A percentile compares a stretch with the other conserved stretches of the same genome.
These are phyloP conservation scores for Malassezia dermatis DNA, from an alignment of 1,284 basidiomycete species.

Conservation along the genomic window DNA sequence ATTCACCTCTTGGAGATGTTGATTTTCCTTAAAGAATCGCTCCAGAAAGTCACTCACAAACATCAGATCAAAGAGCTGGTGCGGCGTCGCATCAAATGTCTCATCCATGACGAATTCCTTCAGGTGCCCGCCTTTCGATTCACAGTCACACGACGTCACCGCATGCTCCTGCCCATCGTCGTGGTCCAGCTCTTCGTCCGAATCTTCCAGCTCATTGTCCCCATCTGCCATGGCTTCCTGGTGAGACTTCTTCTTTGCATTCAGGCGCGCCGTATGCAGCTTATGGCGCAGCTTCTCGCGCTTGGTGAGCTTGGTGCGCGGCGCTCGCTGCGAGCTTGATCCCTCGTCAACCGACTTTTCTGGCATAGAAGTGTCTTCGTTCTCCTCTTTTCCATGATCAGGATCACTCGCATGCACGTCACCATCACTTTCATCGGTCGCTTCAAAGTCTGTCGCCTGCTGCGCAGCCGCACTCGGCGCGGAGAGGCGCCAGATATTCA, in stretches of 20 bases:
- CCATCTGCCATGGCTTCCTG: conserved; percentile 10
- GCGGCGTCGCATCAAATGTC: conserved; percentile 75
- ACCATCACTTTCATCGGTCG: conserved; percentile 4
- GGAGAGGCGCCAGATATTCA: conserved; percentile 87
- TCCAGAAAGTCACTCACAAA: conserved; percentile 93
- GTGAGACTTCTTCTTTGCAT: conserved; percentile 25
- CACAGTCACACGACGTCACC: conserved; percentile 65
- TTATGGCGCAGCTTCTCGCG: conserved; percentile 25
- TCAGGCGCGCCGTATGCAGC: conserved; percentile 1
- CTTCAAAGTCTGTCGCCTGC: conserved; percentile 21
- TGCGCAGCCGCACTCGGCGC: conserved; percentile 56
- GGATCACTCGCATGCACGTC: not conserved
- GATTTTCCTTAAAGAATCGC: conserved; percentile 75
- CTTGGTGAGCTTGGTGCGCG: conserved; percentile 21
- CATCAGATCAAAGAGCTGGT: conserved; percentile 89
- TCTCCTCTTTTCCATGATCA: not conserved
- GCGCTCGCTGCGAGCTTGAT: conserved; percentile 12
- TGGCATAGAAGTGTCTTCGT: not conserved
- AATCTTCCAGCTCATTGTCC: conserved; percentile 19
- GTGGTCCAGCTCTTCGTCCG: conserved; percentile 19
- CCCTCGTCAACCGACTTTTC: conserved; percentile 13
- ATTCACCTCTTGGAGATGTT: conserved; percentile 60
- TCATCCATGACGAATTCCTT: conserved; percentile 65
- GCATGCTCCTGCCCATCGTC: conserved; percentile 29
- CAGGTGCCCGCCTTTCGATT: conserved; percentile 63